phyloP scores from a whole-genome alignment of 1,284 basidiomycete genomes.

The Hortiboletus rubellus region DNA sequence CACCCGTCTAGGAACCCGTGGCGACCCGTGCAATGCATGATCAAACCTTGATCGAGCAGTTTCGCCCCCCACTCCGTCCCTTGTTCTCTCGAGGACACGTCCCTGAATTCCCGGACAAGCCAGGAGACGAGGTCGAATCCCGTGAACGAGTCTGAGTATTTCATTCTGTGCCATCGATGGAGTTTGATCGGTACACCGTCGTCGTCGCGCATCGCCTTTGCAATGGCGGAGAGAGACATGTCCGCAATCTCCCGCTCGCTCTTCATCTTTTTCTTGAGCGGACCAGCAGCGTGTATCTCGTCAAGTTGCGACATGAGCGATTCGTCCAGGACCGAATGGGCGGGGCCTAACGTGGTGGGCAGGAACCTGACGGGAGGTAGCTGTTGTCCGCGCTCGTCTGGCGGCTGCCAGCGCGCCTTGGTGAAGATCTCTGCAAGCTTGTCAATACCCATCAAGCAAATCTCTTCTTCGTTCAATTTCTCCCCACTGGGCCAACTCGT shows the following conservation, averaged over 20 bases:
- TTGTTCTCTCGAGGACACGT: slow-evolving; percentile 77
- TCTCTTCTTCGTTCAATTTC: slow-evolving; percentile 82
- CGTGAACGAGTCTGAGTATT: slow-evolving; percentile 79
- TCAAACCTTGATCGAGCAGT: slow-evolving; percentile 75
- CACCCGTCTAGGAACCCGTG: slow-evolving; percentile 87
- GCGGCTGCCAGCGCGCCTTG: slow-evolving; percentile 72
- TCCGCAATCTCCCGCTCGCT: slow-evolving; percentile 70
- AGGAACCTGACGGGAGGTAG: slow-evolving; percentile 67
- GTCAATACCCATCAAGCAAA: slow-evolving; percentile 86
- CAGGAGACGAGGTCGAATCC: slow-evolving; percentile 86
- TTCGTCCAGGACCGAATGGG: slow-evolving; percentile 76
- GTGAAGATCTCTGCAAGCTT: slow-evolving; percentile 89
- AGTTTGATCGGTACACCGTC: slow-evolving; percentile 76
- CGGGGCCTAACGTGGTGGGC: slow-evolving; percentile 80
- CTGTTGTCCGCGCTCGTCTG: slow-evolving; percentile 56
- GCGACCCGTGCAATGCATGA: slow-evolving; percentile 76
- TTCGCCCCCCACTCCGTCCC: slow-evolving; percentile 77
- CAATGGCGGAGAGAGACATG: slow-evolving; percentile 60
- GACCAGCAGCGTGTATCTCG: slow-evolving; percentile 72
- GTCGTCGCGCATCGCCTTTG: slow-evolving; percentile 78
- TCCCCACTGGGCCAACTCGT: slow-evolving; percentile 64
- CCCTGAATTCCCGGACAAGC: slow-evolving; percentile 83
- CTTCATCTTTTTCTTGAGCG: slow-evolving; percentile 74
- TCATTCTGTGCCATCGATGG: slow-evolving; percentile 69
- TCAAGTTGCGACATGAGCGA: slow-evolving; percentile 76